Base-by-base conservation (phyloP, 148 eudicot species). In the Vaccinium vitisidaea region DNA sequence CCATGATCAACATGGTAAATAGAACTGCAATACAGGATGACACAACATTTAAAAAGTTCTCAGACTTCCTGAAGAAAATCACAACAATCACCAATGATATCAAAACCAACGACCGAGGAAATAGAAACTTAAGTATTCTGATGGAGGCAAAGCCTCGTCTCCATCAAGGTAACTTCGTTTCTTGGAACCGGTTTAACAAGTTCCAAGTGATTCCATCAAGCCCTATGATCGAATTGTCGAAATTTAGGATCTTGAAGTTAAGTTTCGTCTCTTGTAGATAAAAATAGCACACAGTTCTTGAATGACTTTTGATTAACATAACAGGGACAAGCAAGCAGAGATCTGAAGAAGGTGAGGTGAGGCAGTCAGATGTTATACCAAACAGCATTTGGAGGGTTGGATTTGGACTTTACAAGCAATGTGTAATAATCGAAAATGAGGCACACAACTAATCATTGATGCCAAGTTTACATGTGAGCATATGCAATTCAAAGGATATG, bases 331-430 rank as follows among this genome's bases (percentile, higher is more conserved):
- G 13, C 63, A 79, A 58, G 48, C 46, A 80, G 69, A 19, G 63
- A n/a, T 18, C 36, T 67, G 69, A 80, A 16, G 27, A 8, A 21
- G 16, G 43, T 36, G 36, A 36, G 52, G 48, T n/a, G 15, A 80
- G 14, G 46, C 27, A 54, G 23, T 27, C 19, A 32, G 23, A 56
- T 5, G 12, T 56, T 36, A 36, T 56, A 58, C 55, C 70, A 56
- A 49, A 49, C 80, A 48, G 56, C 30, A 32, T 54, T 78, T 56
- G 69, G 50, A 48, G 59, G 21, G 13, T 36, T 52, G 63, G 30
- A 54, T 21, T 16, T 80, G 63, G 30, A 79, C 39, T 16, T 80
- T 15, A 27, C 82, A 80, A 56, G 59, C 46, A 50, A 80, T 36
- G 30, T 15, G 63, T 58, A 58, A 21, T 43, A 43, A 5, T 43